These are phyloP conservation scores for Phytophthora syringae DNA, from an alignment of 352 stramenopile genomes.

Conservation along the genomic window DNA sequence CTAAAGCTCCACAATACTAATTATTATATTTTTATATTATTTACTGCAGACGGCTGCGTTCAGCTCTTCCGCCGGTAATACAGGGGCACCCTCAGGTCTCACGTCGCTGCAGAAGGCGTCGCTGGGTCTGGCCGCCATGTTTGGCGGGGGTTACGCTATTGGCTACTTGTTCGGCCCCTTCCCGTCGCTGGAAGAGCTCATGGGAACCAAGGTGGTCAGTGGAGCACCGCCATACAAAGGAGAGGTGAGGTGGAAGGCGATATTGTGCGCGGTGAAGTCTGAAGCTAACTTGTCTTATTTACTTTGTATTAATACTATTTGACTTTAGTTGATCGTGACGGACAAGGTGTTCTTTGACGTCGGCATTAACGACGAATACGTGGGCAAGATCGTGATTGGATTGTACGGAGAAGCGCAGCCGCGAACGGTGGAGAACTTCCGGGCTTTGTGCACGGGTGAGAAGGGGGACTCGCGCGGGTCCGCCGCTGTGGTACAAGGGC, in stretches of 20 bases:
- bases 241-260: constrained; percentile 32
- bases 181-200: constrained; percentile 65
- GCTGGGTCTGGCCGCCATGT: constrained; percentile 56
- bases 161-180: constrained; percentile 76
- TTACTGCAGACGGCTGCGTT: constrained; percentile 21
- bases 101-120: constrained; percentile 52
- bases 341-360: constrained; percentile 97
- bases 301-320: constrained; percentile 1
- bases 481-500: constrained; percentile 96
- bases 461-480: constrained; percentile 82
- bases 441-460: constrained; percentile 82
- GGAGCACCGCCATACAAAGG: constrained; percentile 47
- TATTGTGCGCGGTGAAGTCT: not conserved
- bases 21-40: not conserved
- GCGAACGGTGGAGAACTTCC: constrained; percentile 84
- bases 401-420: constrained; percentile 82
- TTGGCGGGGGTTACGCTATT: constrained; percentile 69
- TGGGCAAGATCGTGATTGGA: constrained; percentile 84
- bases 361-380: constrained; percentile 93
- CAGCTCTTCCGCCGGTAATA: constrained; percentile 33
- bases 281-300: not conserved
- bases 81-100: constrained; percentile 24
- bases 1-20: not conserved
- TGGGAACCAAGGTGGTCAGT: constrained; percentile 45
- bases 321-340: constrained; percentile 57